These are phyloP conservation scores for Capronia americana DNA, from an alignment of 2,329 filamentous ascomycete species.

Conservation along the genomic window DNA sequence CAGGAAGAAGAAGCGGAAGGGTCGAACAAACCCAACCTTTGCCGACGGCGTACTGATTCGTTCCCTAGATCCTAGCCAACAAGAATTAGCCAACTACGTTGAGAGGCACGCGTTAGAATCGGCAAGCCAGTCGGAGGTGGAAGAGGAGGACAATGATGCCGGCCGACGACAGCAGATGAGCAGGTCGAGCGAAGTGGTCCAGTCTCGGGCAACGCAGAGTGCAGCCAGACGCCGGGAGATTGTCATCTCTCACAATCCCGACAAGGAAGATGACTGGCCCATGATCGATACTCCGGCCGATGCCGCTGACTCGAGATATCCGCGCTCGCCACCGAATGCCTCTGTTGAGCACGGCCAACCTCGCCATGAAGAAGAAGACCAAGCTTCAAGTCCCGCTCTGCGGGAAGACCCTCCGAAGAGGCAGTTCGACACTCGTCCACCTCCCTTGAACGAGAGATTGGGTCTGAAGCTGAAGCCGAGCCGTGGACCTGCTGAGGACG, in stretches of 20 bases:
- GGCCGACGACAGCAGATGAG: slow-evolving; percentile 18
- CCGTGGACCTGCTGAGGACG: slow-evolving; percentile 27
- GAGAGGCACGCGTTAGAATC: slow-evolving; percentile 59
- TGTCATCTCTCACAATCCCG: not conserved
- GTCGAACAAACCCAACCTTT: slow-evolving; percentile 50
- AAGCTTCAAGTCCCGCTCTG: not conserved
- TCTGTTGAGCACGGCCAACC: not conserved
- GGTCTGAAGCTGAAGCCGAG: slow-evolving; percentile 17
- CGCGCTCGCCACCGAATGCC: not conserved
- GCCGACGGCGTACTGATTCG: slow-evolving; percentile 72
- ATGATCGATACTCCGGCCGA: slow-evolving; percentile 29
- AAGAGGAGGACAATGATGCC: slow-evolving; percentile 52
- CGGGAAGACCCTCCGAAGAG: slow-evolving; percentile 6
- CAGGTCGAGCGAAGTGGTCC: not conserved
- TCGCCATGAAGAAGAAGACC: not conserved
- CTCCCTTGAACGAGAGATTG: slow-evolving; percentile 11
- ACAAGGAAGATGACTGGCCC: slow-evolving; percentile 28
- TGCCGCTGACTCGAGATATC: not conserved
- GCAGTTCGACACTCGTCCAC: slow-evolving; percentile 22
- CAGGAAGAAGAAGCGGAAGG: slow-evolving; percentile 39
- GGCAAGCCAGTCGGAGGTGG: slow-evolving; percentile 52
- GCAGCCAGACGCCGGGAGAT: not conserved
- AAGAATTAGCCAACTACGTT: slow-evolving; percentile 68
- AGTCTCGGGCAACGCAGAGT: not conserved
- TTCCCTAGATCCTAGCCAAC: slow-evolving; percentile 68